Conservation (phyloP, 2,329 filamentous ascomycete genomes). For the Plectosphaerella cucumerina region DNA sequence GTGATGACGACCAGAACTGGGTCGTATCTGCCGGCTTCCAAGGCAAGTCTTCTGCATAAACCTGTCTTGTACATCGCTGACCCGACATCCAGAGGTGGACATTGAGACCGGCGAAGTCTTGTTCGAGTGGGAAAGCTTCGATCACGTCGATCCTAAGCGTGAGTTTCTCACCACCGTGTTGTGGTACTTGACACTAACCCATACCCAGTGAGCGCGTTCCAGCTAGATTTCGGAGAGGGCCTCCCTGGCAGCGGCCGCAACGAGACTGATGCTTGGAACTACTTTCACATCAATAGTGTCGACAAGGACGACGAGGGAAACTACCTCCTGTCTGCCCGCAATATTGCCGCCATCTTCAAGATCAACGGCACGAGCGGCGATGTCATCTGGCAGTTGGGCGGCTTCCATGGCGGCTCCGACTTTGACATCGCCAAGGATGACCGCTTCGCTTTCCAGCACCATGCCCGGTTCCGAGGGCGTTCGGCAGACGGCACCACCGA, state of each 20-base stretch:
- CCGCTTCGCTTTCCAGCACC: slow-evolving; percentile 46
- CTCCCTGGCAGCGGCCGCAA: neutral
- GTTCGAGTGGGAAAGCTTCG: slow-evolving; percentile 38
- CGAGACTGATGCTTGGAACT: slow-evolving; percentile 39
- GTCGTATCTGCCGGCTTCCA: slow-evolving; percentile 30
- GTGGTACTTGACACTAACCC: no score
- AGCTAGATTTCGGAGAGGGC: neutral
- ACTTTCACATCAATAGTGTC: slow-evolving; percentile 53
- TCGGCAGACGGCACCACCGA: slow-evolving; percentile 39
- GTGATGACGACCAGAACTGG: slow-evolving; percentile 15
- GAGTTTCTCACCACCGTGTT: neutral
- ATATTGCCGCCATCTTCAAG: slow-evolving; percentile 39
- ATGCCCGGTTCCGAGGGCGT: slow-evolving; percentile 39
- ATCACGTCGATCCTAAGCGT: slow-evolving; percentile 8
- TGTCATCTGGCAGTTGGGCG: slow-evolving; percentile 51
- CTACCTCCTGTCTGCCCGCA: slow-evolving; percentile 48
- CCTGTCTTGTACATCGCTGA: neutral
- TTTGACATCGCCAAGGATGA: slow-evolving; percentile 29
- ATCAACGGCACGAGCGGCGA: slow-evolving; percentile 42
- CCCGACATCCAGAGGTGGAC: slow-evolving; percentile 34
- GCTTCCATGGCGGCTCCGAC: slow-evolving; percentile 39
- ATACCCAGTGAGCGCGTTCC: no score
- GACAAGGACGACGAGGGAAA: slow-evolving; percentile 45
- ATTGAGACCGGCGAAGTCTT: slow-evolving; percentile 42
- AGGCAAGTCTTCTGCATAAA: neutral